Evolutionary conservation across 352 stramenopile species (phyloP), one percentile per base, ranked within the genome.

Genomic region (Elongisporangium anandrum): DNA sequence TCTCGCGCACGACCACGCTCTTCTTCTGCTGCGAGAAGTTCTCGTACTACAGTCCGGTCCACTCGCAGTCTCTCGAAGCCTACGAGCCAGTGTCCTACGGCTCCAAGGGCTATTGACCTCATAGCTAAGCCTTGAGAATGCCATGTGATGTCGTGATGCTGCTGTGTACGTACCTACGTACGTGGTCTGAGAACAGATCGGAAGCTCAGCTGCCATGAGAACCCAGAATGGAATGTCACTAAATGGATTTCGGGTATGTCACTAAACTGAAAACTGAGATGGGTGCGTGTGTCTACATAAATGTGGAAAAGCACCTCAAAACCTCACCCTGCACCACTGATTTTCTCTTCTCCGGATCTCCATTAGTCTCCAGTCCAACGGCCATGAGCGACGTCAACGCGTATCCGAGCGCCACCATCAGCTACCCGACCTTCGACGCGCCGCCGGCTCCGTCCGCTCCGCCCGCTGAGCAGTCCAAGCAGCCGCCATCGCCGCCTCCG

Each of bases 1-100:
- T 81, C 12, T 81, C 75, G 20, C 63, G 61, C 0, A 60, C 60
- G 7, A 65, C 65, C 24, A 81, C 75, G 16, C 64, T 61, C 13
- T 84, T 84, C 60, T 79, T 84, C 61, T 80, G 73, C 53, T 81
- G 75, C 54, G 75, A 81, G 56, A 68, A 68, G 56, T 69, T 83
- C 60, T 55, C 63, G 54, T 63, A 45, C 9, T 61, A 59, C 29
- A 12, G 21, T 15, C 16, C 38, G 39, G 17, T 39, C 24, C 21
- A 21, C 22, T 19, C 38, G 12, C 52, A 63, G 34, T 49, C 57
- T 29, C 50, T 59, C 15, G 45, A 69, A 13, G 21, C 29, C 29
- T 50, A 60, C 45, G 17, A 59, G 22, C 12, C 62, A 34, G 45
- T 47, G 3, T 50, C 23, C 22, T 48, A 55, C 3, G 51, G 21